Evolutionary conservation across 2,329 filamentous ascomycete species (phyloP).

Genomic region (Chaetomiaceae sp.): DNA sequence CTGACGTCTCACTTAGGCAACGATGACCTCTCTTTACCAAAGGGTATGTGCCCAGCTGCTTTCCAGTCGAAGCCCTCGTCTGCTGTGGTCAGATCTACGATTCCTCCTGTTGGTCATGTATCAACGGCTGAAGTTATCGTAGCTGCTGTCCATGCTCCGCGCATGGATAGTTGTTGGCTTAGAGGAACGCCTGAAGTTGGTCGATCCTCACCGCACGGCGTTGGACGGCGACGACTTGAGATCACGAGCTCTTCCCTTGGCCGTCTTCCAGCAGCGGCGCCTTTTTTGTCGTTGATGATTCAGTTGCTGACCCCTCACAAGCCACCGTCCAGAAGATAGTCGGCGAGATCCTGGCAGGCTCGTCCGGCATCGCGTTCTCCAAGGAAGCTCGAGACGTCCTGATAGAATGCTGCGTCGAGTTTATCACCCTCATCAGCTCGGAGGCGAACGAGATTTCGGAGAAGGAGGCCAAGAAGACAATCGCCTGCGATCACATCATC

Average conservation of each 20-base stretch:
- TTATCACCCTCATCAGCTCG: conserved; percentile 96
- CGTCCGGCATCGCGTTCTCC: conserved; percentile 75
- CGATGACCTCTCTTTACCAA: conserved; percentile 61
- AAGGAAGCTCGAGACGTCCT: conserved; percentile 93
- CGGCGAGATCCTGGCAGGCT: conserved; percentile 79
- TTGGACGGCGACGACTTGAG: neutral
- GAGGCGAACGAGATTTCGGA: conserved; percentile 99
- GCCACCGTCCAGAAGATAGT: conserved; percentile 82
- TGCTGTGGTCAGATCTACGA: neutral
- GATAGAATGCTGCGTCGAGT: conserved; percentile 98
- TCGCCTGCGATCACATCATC: conserved; percentile 95
- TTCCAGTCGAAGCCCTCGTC: neutral
- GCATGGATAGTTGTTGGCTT: neutral
- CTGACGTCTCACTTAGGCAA: conserved; percentile 46
- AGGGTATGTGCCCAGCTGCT: conserved; percentile 43
- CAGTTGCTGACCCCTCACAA: conserved; percentile 34
- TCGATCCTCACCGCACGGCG: neutral
- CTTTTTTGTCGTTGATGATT: neutral
- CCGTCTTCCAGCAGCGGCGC: neutral
- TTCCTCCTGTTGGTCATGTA: conserved; percentile 1
- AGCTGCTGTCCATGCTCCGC: conserved; percentile 2
- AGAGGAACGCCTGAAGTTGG: neutral
- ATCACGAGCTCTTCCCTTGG: neutral
- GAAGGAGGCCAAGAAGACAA: conserved; percentile 98
- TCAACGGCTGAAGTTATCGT: conserved; percentile 5